Evolutionary conservation across 2,329 filamentous ascomycete genomes (phyloP), one percentile per base, ranked within the genome.

Genomic region (Orbilia oligospora): DNA sequence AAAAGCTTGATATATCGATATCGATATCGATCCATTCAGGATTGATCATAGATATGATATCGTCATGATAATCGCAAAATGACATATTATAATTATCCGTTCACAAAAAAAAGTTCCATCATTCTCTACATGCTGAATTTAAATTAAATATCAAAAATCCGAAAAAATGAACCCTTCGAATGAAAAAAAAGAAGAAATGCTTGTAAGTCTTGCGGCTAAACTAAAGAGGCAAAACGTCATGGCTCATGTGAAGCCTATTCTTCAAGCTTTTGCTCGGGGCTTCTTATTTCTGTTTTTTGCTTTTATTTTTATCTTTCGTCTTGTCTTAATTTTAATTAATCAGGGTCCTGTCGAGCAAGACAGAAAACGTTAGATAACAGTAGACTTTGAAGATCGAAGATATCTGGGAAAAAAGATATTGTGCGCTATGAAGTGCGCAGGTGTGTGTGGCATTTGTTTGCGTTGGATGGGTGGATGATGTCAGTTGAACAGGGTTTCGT

Each of bases 1-100:
- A 16, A 41, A n/a, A 12, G 33, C 56, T 65, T 38, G 56, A 46
- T 53, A 46, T 53, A 55, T 41, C 38, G 9, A 36, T 30, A 30
- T 30, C 27, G 6, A 30, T 3, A 30, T n/a, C n/a, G n/a, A n/a
- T n/a, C n/a, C n/a, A n/a, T n/a, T n/a, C n/a, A 30, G 30, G 8
- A 38, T 38, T 10, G 2, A 41, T 20, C 30, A 10, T 30, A 55
- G 44, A 24, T 20, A 16, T 16, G 56, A 71, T 71, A 72, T 58
- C 75, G 75, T 78, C 75, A 78, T 78, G 68, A 72, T 78, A 72
- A 55, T 71, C 75, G n/a, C 27, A 53, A 55, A 66, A 72, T 78
- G 75, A 78, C 68, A 78, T 72, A 41, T 3, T 14, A n/a, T n/a
- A n/a, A n/a, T n/a, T n/a, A n/a, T 48, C 53, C 27, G 6, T 30